phyloP scores from a whole-genome alignment of 805 yeast species.

The Yarrowia bubula region DNA sequence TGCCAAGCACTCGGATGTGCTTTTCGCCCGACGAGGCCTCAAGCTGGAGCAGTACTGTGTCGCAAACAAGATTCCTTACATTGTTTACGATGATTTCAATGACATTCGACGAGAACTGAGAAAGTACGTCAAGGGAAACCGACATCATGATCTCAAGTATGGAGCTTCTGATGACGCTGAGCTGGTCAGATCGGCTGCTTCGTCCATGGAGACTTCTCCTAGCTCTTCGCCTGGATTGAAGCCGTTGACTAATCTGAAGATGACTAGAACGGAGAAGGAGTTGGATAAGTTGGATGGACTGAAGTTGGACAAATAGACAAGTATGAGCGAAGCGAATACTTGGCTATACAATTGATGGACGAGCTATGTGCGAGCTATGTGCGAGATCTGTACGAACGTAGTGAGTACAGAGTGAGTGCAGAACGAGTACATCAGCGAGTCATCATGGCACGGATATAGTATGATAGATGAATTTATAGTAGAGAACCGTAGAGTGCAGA shows the following conservation, averaged over 20 bases:
- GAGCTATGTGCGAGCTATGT: too few species aligned
- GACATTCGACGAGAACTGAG: conserved; percentile 40
- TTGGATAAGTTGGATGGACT: conserved; percentile 18
- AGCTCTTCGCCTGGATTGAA: conserved; percentile 21
- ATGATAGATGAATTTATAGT: too few species aligned
- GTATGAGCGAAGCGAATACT: too few species aligned
- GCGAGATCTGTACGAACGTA: too few species aligned
- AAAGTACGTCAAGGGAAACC: conserved; percentile 25
- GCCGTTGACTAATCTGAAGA: conserved; percentile 22
- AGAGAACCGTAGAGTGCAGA: too few species aligned
- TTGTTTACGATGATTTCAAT: conserved; percentile 44
- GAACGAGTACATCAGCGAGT: too few species aligned
- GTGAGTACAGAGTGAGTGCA: too few species aligned
- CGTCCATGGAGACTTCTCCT: conserved; percentile 25
- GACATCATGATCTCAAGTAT: conserved; percentile 23
- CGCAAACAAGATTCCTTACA: conserved; percentile 43
- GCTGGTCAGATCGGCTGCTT: conserved; percentile 22
- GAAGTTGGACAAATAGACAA: conserved; percentile 5
- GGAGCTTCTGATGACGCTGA: conserved; percentile 22
- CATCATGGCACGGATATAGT: too few species aligned
- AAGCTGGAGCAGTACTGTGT: conserved; percentile 45
- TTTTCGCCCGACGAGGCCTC: conserved; percentile 46
- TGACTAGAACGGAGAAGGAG: conserved; percentile 22
- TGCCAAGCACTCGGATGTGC: conserved; percentile 46
- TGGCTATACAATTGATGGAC: too few species aligned